Base-by-base conservation (phyloP, 2,329 filamentous ascomycete genomes). In the Ascochyta lentis region DNA sequence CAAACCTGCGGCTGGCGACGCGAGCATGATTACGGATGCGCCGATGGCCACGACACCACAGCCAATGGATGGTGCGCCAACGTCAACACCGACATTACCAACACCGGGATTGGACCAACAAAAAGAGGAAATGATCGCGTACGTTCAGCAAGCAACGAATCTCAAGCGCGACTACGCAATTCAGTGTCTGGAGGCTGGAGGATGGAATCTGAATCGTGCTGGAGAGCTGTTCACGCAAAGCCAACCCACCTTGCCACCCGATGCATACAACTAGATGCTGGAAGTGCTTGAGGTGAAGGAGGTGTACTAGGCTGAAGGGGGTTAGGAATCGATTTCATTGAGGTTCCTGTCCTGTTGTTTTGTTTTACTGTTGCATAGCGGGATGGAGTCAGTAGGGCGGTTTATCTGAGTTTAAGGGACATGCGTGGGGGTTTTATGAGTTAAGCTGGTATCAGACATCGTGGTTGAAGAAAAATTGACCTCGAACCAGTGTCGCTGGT, bases 101-200 rank as follows among this genome's bases (percentile, higher is more conserved):
- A 19, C 29, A n/a, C 23, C 42, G 23, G 29, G n/a, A 24, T 37
- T 33, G 3, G 50, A 50, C 61, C 64, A 66, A 45, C 52, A 89
- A 63, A 84, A 90, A 65, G 85, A 89, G 60, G 86, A 92, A 78
- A 81, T 96, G 70, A 79, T 86, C 22, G 65, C 80, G 19, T 88
- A 95, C 71, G 83, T 97, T 48, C 89, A 86, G 61, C 86, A 86
- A 61, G 86, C 86, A 67, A 96, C 93, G 1, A 86, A 87, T 54
- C 92, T 99, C 87, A 95, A 86, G 8, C 77, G 87, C 9, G 81
- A 90, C 55, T 96, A 90, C 72, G 89, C 92, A 1, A 84, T 88
- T 64, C 84, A 96, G 81, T 97, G 94, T 67, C 81, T 98, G 15
- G 83, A 86, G 3, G 87, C 92, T 56, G 91, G 89, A 53, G 84